Evolutionary conservation across 805 yeast genomes (phyloP).

Genomic region (Komagataella pseudopastoris): DNA sequence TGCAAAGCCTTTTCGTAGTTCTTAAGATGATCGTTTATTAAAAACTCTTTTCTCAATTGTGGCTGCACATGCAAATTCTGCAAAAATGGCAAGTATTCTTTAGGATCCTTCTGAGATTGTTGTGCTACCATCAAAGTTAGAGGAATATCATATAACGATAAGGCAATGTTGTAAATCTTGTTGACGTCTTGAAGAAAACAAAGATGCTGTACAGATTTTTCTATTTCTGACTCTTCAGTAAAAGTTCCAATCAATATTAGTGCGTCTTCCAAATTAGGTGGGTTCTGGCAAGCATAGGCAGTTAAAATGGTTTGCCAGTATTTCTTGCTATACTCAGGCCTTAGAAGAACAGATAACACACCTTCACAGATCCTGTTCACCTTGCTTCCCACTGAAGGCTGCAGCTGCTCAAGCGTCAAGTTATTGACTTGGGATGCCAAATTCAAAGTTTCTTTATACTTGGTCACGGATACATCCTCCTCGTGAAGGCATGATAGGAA

Average conservation of each 20-base stretch:
- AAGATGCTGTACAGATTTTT: conserved; percentile 63
- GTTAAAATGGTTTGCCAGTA: conserved; percentile 75
- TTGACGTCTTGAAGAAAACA: conserved; percentile 89
- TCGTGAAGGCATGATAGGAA: conserved; percentile 78
- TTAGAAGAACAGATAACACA: conserved; percentile 40
- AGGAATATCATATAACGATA: conserved; percentile 72
- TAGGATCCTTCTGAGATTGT: conserved; percentile 95
- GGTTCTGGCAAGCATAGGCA: conserved; percentile 83
- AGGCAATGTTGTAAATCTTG: conserved; percentile 61
- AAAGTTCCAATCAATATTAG: conserved; percentile 45
- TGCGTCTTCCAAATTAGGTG: conserved; percentile 75
- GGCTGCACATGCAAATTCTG: conserved; percentile 62
- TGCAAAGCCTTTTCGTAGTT: conserved; percentile 54
- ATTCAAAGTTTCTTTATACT: conserved; percentile 61
- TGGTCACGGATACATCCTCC: conserved; percentile 73
- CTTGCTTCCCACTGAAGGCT: conserved; percentile 20
- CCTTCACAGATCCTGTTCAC: conserved; percentile 69
- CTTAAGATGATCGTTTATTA: conserved; percentile 70
- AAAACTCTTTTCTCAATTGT: conserved; percentile 52
- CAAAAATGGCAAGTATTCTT: conserved; percentile 87
- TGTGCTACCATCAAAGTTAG: conserved; percentile 81
- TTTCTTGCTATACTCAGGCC: conserved; percentile 34
- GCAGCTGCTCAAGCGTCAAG: neutral
- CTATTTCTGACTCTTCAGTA: conserved; percentile 30
- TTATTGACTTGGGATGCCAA: conserved; percentile 4